phyloP scores from a whole-genome alignment of 2,329 filamentous ascomycete genomes.

The Hypoxylon sp. region DNA sequence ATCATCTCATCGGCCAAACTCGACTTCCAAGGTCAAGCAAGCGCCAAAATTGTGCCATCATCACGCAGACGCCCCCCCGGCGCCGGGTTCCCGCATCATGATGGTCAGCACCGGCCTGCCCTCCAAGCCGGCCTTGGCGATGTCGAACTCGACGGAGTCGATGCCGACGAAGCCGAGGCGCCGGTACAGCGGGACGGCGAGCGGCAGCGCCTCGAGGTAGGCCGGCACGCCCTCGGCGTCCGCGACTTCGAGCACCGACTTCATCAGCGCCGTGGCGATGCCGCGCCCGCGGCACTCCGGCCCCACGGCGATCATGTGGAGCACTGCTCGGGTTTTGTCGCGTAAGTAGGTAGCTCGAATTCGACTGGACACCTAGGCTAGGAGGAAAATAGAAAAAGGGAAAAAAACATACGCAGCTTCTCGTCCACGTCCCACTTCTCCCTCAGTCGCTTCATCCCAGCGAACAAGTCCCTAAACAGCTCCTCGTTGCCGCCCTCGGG shows the following conservation, averaged over 20 bases:
- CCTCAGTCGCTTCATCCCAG: slow-evolving; percentile 27
- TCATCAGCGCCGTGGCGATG: slow-evolving; percentile 37
- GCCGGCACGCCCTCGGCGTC: slow-evolving; percentile 35
- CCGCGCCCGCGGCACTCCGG: slow-evolving; percentile 40
- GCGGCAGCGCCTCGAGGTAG: slow-evolving; percentile 37
- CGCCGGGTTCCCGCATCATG: slow-evolving; percentile 32
- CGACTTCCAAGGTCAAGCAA: neutral
- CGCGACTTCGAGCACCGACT: slow-evolving; percentile 34
- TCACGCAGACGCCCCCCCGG: neutral
- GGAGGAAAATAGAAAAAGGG: neutral
- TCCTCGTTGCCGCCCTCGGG: slow-evolving; percentile 36
- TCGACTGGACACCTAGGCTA: neutral
- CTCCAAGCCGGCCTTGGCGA: slow-evolving; percentile 11
- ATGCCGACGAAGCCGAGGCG: slow-evolving; percentile 35
- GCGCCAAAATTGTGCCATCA: neutral
- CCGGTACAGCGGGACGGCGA: slow-evolving; percentile 36
- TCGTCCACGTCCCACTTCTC: slow-evolving; percentile 38
- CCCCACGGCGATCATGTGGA: slow-evolving; percentile 39
- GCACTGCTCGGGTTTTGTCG: slow-evolving; percentile 19
- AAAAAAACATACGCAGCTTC: slow-evolving; percentile 38
- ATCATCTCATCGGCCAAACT: neutral
- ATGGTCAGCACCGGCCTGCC: slow-evolving; percentile 28
- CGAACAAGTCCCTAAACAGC: slow-evolving; percentile 38
- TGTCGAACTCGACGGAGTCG: slow-evolving; percentile 34
- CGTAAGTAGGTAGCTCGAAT: neutral